Percentiles rank a stretch among this genome's conserved stretches.
Conservation (phyloP, 1,284 basidiomycete genomes). For the Anthracocystis panici-leucophaei region DNA sequence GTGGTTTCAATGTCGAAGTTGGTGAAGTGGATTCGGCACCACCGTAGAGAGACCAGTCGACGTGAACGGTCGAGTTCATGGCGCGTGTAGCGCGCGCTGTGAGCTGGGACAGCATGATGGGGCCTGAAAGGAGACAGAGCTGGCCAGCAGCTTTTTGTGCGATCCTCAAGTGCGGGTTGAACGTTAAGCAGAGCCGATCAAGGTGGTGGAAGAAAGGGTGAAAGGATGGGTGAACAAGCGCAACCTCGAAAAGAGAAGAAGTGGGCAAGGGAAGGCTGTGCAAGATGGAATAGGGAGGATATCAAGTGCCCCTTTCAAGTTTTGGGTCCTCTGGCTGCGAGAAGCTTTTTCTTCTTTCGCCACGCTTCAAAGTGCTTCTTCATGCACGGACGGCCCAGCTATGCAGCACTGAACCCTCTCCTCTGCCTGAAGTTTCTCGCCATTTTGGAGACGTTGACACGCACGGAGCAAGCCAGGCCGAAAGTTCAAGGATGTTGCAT, state of each 20-base stretch:
- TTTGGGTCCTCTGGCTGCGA: not conserved
- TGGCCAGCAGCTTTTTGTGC: not conserved
- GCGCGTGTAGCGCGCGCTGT: constrained; percentile 16
- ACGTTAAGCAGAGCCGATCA: not conserved
- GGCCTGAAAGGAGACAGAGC: constrained; percentile 4
- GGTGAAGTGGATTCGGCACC: constrained; percentile 57
- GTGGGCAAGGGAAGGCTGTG: too few relatives aligned
- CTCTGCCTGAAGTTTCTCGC: too few relatives aligned
- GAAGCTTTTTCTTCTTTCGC: not conserved
- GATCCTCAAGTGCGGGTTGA: too few relatives aligned
- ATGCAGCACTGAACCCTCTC: constrained; percentile 3
- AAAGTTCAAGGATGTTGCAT: too few relatives aligned
- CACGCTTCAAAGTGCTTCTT: too few relatives aligned
- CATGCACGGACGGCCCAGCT: constrained; percentile 27
- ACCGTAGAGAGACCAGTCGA: constrained; percentile 69
- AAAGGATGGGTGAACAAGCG: not conserved
- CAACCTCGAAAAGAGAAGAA: not conserved
- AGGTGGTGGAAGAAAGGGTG: not conserved
- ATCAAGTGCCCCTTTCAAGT: too few relatives aligned
- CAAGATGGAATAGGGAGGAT: too few relatives aligned
- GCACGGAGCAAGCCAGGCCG: constrained; percentile 6
- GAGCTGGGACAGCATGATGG: constrained; percentile 24
- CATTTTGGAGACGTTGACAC: not conserved
- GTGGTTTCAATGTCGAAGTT: constrained; percentile 11
- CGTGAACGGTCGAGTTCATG: constrained; percentile 55